phyloP scores from a whole-genome alignment of 257 asterid genomes.

The Ophiorrhiza pumila region DNA sequence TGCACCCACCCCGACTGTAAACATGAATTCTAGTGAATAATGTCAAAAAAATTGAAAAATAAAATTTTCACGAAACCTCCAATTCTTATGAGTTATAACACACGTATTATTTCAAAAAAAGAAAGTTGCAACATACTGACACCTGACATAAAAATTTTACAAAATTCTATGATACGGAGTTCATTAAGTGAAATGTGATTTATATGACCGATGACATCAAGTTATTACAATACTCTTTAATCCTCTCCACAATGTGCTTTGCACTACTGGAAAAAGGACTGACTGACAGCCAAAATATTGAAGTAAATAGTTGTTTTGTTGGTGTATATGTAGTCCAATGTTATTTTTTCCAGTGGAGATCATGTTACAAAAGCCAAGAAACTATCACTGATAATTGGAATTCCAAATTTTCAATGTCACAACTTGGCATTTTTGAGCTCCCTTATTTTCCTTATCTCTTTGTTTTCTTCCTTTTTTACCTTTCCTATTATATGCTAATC shows the following conservation, averaged over 20 bases:
- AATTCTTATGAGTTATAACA: no score
- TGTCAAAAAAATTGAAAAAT: no score
- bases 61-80: no score
- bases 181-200: no score
- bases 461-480: conserved; percentile 39
- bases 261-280: background rate
- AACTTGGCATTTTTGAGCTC: conserved; percentile 4
- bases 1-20: no score
- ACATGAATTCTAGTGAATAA: no score
- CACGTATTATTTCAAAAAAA: no score
- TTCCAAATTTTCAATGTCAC: conserved; percentile 17
- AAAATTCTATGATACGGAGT: no score
- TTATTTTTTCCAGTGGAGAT: conserved; percentile 40
- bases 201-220: no score
- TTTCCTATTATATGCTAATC: conserved; percentile 45
- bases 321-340: conserved; percentile 23
- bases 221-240: background rate
- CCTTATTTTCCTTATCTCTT: conserved; percentile 15
- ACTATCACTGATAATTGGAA: conserved; percentile 19
- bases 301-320: conserved; percentile 9
- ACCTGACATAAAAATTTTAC: no score
- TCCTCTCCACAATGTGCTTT: background rate
- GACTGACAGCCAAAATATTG: conserved; percentile 20
- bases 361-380: conserved; percentile 33
- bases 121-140: no score